Conservation (phyloP, 768 basidiomycete genomes). For the Harrya chromipes region DNA sequence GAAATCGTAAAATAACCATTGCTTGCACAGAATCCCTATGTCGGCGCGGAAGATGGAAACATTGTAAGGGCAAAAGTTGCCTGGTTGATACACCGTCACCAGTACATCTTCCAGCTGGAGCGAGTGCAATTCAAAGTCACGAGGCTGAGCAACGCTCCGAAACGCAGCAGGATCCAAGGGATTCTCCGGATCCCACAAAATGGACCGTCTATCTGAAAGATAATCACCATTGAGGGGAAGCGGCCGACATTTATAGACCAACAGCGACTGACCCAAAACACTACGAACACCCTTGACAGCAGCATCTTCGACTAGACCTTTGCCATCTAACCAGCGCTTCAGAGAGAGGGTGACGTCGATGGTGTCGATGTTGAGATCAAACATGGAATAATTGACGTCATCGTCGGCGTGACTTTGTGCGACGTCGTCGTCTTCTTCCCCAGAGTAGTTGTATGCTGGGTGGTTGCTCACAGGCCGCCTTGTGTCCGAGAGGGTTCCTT, state of each 20-base stretch:
- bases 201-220: conserved; percentile 74
- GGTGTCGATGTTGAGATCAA: conserved; percentile 90
- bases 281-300: conserved; percentile 94
- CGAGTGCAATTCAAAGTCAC: conserved; percentile 91
- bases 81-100: conserved; percentile 92
- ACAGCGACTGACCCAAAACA: conserved; percentile 63
- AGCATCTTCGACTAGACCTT: conserved; percentile 87
- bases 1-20: conserved; percentile 96
- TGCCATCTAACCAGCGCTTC: conserved; percentile 92
- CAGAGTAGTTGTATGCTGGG: conserved; percentile 60
- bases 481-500: conserved; percentile 39
- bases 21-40: conserved; percentile 77
- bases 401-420: conserved; percentile 39
- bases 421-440: conserved; percentile 56
- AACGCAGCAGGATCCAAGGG: conserved; percentile 79
- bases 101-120: conserved; percentile 91
- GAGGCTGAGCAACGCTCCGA: conserved; percentile 66
- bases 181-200: conserved; percentile 82
- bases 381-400: conserved; percentile 80
- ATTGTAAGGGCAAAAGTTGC: conserved; percentile 86
- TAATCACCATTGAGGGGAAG: neutral
- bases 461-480: conserved; percentile 67
- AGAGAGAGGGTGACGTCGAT: conserved; percentile 94
- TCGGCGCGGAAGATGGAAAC: conserved; percentile 94
- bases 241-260: neutral